phyloP scores from a whole-genome alignment of 2,329 filamentous ascomycete genomes.

The Cordyceps militaris region DNA sequence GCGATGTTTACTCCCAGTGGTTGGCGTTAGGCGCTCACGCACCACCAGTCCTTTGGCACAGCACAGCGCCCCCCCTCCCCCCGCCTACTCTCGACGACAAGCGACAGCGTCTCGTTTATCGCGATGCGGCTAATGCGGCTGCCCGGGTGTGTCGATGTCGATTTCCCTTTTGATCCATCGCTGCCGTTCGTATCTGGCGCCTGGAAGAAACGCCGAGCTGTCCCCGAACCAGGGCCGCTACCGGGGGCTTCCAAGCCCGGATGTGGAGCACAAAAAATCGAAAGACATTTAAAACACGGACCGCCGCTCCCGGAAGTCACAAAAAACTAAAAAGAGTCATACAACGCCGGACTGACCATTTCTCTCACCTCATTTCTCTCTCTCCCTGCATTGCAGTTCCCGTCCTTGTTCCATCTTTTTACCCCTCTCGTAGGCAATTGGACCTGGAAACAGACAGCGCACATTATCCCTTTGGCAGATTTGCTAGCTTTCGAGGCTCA shows the following conservation, averaged over 20 bases:
- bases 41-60: too few species aligned
- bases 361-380: neutral
- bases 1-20: neutral
- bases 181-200: too few species aligned
- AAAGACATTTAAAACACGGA: neutral
- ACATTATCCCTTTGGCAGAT: neutral
- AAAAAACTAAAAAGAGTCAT: slow-evolving; percentile 11
- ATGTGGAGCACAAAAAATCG: slow-evolving; percentile 11
- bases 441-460: slow-evolving; percentile 1
- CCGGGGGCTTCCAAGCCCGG: slow-evolving; percentile 10
- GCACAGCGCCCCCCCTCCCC: neutral
- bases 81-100: neutral
- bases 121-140: too few species aligned
- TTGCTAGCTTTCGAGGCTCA: slow-evolving; percentile 11
- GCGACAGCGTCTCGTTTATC: neutral
- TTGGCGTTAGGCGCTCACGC: too few species aligned
- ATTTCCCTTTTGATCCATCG: too few species aligned
- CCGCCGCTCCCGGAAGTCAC: slow-evolving; percentile 6
- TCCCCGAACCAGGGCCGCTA: slow-evolving; percentile 8
- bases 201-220: slow-evolving; percentile 6
- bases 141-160: too few species aligned
- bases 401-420: neutral
- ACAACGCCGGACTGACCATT: neutral
- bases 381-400: neutral
- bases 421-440: neutral